These are phyloP conservation scores for Populus hybrid DNA, from an alignment of 441 rosid genomes.

Conservation along the genomic window DNA sequence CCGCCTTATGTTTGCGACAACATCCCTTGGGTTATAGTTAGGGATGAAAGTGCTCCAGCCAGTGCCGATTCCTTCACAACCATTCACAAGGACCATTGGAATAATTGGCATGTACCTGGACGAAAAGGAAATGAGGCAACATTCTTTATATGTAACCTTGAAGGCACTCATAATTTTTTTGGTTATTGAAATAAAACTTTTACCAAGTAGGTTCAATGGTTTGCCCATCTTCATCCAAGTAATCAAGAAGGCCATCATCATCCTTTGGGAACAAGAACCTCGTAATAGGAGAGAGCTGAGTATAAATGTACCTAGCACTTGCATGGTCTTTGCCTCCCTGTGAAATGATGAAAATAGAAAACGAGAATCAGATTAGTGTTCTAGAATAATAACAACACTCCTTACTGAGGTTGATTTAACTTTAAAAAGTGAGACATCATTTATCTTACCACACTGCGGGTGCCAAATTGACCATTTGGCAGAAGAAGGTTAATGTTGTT, in stretches of 20 bases:
- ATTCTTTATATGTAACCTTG: not conserved
- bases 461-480: slow-evolving; percentile 88
- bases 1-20: slow-evolving; percentile 65
- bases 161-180: not conserved
- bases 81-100: slow-evolving; percentile 87
- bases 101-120: slow-evolving; percentile 92
- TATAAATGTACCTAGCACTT: slow-evolving; percentile 80
- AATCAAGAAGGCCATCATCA: slow-evolving; percentile 77
- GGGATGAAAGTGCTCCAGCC: slow-evolving; percentile 95
- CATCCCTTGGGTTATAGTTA: slow-evolving; percentile 86
- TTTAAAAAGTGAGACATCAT: slow-evolving; percentile 5
- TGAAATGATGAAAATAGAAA: slow-evolving; percentile 1
- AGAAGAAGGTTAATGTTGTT: slow-evolving; percentile 84
- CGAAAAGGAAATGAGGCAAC: slow-evolving; percentile 11
- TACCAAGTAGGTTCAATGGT: slow-evolving; percentile 89
- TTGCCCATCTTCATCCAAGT: slow-evolving; percentile 89
- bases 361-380: not conserved
- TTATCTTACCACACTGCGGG: slow-evolving; percentile 61
- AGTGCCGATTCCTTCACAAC: slow-evolving; percentile 96
- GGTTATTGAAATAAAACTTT: not conserved
- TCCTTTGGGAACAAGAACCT: slow-evolving; percentile 80
- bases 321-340: slow-evolving; percentile 99
- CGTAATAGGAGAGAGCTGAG: slow-evolving; percentile 68
- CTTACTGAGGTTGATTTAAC: not conserved
- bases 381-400: too few relatives aligned